These are phyloP conservation scores for Alternaria viburni DNA, from an alignment of 2,329 filamentous ascomycete genomes.

Conservation along the genomic window DNA sequence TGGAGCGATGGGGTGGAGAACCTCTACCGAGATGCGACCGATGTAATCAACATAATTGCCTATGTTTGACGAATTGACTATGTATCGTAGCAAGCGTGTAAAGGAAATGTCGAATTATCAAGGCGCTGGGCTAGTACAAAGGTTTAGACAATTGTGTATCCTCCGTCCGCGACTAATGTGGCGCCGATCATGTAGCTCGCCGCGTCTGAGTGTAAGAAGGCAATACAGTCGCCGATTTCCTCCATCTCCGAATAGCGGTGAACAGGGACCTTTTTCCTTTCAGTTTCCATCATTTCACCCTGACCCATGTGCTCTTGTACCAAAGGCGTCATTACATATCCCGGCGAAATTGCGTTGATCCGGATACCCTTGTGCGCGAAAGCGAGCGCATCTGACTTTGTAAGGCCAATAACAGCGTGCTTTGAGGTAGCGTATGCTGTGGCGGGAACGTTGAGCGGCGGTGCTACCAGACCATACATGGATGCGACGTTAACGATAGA, in stretches of 20 bases:
- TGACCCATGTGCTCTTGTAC: slow-evolving; percentile 29
- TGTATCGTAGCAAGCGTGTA: background rate
- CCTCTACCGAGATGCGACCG: background rate
- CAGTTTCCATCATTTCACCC: slow-evolving; percentile 43
- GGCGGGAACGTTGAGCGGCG: slow-evolving; percentile 42
- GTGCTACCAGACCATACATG: slow-evolving; percentile 58
- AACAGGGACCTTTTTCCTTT: slow-evolving; percentile 52
- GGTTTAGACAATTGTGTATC: slow-evolving; percentile 30
- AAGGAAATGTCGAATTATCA: background rate
- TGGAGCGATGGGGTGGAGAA: background rate
- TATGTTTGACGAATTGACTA: background rate
- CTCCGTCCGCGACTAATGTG: slow-evolving; percentile 70
- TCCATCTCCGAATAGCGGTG: slow-evolving; percentile 60
- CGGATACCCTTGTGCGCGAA: slow-evolving; percentile 61
- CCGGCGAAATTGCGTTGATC: slow-evolving; percentile 67
- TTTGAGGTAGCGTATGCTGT: slow-evolving; percentile 61
- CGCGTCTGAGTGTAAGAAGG: slow-evolving; percentile 75
- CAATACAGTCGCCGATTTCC: slow-evolving; percentile 74
- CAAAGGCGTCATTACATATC: slow-evolving; percentile 55
- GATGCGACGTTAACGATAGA: slow-evolving; percentile 63
- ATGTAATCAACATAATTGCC: background rate
- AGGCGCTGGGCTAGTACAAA: background rate
- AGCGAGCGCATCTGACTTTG: slow-evolving; percentile 59
- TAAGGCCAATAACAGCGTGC: slow-evolving; percentile 62
- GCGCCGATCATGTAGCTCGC: slow-evolving; percentile 74